Percentiles rank a stretch among this genome's conserved stretches.
phyloP scores from a whole-genome alignment of 2,329 filamentous ascomycete genomes.

The Fusarium brevicatenulatum region DNA sequence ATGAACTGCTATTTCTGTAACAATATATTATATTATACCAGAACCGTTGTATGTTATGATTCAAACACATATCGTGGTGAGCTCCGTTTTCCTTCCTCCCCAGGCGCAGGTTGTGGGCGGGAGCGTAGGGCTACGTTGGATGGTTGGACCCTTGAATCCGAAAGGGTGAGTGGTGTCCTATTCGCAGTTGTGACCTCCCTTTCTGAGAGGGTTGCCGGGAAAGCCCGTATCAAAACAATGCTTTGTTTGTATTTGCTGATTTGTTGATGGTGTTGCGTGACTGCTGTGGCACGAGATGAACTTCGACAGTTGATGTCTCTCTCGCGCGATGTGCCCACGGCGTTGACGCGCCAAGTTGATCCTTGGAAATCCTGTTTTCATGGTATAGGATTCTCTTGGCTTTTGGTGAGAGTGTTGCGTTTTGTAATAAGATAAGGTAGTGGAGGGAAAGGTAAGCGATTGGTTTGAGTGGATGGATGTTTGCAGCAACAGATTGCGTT shows the following conservation, averaged over 20 bases:
- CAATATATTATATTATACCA: neutral
- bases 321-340: neutral
- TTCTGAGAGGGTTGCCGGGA: slow-evolving; percentile 18
- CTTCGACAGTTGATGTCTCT: neutral
- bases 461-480: neutral
- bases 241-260: neutral
- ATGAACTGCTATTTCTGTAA: neutral
- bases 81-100: neutral
- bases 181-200: neutral
- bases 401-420: neutral
- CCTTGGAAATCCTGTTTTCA: neutral
- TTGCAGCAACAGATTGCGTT: neutral
- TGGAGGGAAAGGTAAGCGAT: neutral
- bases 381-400: neutral
- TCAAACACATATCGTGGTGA: neutral
- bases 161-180: neutral
- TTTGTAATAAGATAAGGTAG: neutral
- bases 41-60: neutral
- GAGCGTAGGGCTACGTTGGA: slow-evolving; percentile 5
- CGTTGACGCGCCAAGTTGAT: neutral
- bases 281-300: slow-evolving; percentile 1
- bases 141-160: slow-evolving; percentile 30
- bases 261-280: slow-evolving; percentile 20
- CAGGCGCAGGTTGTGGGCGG: neutral
- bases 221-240: slow-evolving; percentile 1